Percentiles rank a stretch among this genome's conserved stretches.
Conservation (phyloP, 2,329 filamentous ascomycete genomes). For the Bipolaris bicolor region DNA sequence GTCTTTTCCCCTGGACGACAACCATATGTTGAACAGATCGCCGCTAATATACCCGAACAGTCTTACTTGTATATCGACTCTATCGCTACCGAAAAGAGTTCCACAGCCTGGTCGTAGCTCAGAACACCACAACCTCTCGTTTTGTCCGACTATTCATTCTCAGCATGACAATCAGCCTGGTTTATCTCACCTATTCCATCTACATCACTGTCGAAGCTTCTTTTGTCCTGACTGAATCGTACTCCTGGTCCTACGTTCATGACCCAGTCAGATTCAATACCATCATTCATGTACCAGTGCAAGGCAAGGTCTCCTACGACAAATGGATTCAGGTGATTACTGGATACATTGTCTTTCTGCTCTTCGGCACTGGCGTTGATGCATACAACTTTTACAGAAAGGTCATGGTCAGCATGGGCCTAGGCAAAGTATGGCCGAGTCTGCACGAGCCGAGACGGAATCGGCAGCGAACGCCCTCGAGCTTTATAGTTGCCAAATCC, state of each 20-base stretch:
- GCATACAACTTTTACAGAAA: slow-evolving; percentile 50
- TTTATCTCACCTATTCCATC: slow-evolving; percentile 58
- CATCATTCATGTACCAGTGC: slow-evolving; percentile 56
- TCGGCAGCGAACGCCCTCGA: slow-evolving; percentile 20
- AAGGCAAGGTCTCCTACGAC: slow-evolving; percentile 58
- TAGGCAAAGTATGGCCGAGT: slow-evolving; percentile 41
- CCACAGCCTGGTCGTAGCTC: slow-evolving; percentile 59
- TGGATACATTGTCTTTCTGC: slow-evolving; percentile 64
- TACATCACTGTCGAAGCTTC: slow-evolving; percentile 54
- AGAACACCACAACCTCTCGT: slow-evolving; percentile 62
- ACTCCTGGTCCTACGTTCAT: slow-evolving; percentile 62
- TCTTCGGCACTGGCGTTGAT: slow-evolving; percentile 69
- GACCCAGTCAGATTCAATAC: slow-evolving; percentile 54
- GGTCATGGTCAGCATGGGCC: slow-evolving; percentile 30
- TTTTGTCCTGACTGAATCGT: slow-evolving; percentile 48
- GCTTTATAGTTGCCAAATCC: slow-evolving; percentile 19
- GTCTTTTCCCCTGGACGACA: slow-evolving; percentile 27
- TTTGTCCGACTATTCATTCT: slow-evolving; percentile 68
- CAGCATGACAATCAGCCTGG: slow-evolving; percentile 56
- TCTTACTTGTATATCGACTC: slow-evolving; percentile 65
- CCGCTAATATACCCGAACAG: slow-evolving; percentile 45
- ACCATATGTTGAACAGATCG: not conserved
- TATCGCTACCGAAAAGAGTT: slow-evolving; percentile 66
- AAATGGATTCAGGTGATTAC: slow-evolving; percentile 63
- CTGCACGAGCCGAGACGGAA: slow-evolving; percentile 30